Conservation (phyloP, 2,329 filamentous ascomycete genomes). For the Remersonia thermophila region DNA sequence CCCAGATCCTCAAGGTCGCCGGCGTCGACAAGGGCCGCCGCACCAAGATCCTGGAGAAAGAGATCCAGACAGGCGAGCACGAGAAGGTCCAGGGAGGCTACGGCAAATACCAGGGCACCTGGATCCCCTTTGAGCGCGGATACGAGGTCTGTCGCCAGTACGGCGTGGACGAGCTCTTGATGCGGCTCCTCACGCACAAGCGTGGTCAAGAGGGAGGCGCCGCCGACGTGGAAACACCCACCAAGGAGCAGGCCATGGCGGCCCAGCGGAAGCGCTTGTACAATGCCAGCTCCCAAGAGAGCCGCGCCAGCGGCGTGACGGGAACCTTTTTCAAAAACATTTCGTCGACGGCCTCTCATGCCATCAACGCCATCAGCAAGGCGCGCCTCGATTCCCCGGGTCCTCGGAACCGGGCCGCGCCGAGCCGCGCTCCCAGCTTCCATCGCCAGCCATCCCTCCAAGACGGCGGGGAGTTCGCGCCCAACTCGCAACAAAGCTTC, state of each 20-base stretch:
- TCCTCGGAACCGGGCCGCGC: constrained; percentile 50
- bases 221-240: constrained; percentile 80
- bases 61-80: constrained; percentile 90
- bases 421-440: constrained; percentile 55
- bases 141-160: constrained; percentile 80
- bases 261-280: constrained; percentile 88
- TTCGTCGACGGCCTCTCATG: constrained; percentile 81
- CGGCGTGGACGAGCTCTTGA: constrained; percentile 63
- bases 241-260: constrained; percentile 97
- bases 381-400: constrained; percentile 83
- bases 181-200: constrained; percentile 67
- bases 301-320: constrained; percentile 51
- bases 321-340: constrained; percentile 98
- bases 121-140: constrained; percentile 89
- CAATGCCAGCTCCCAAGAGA: constrained; percentile 55
- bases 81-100: constrained; percentile 98
- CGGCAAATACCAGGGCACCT: constrained; percentile 97
- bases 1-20: constrained; percentile 94
- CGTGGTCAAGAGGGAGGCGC: constrained; percentile 65
- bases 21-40: constrained; percentile 95
- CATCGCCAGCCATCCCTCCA: constrained; percentile 56
- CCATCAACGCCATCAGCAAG: constrained; percentile 93
- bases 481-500: constrained; percentile 75
- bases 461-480: constrained; percentile 54
- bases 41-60: constrained; percentile 95